Conservation (phyloP, 2,329 filamentous ascomycete genomes). For the Fusarium robinianum region DNA sequence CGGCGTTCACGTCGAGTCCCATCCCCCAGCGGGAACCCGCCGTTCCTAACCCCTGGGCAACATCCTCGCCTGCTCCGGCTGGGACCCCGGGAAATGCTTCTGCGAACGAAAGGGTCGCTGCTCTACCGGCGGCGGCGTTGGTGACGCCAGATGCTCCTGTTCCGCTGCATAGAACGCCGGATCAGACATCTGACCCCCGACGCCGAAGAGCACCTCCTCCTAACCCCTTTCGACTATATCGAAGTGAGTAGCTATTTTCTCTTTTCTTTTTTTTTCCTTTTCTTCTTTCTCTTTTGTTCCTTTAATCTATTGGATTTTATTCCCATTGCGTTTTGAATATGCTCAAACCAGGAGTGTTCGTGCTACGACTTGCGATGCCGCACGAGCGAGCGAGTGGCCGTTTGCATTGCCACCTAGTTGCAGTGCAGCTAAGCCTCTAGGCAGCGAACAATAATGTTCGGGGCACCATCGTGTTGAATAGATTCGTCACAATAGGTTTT, state of each 20-base stretch:
- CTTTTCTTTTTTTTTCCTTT: not conserved
- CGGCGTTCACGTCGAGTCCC: constrained; percentile 21
- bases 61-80: constrained; percentile 26
- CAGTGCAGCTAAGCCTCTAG: too few relatives aligned
- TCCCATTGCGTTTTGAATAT: too few relatives aligned
- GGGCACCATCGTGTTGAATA: too few relatives aligned
- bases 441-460: too few relatives aligned
- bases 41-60: constrained; percentile 1
- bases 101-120: constrained; percentile 19
- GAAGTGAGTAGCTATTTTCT: constrained; percentile 39
- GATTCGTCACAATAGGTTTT: too few relatives aligned
- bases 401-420: too few relatives aligned
- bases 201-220: constrained; percentile 37
- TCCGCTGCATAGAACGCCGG: constrained; percentile 34
- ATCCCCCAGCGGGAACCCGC: not conserved
- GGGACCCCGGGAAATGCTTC: constrained; percentile 20
- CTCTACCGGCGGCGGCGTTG: constrained; percentile 25
- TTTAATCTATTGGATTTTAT: too few relatives aligned
- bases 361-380: too few relatives aligned
- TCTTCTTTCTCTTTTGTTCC: not conserved
- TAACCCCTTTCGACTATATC: constrained; percentile 45
- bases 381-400: too few relatives aligned
- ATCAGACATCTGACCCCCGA: constrained; percentile 33
- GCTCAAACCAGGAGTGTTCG: too few relatives aligned
- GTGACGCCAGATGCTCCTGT: constrained; percentile 33